These are phyloP conservation scores for Nadsonia starkeyi-henricii DNA, from an alignment of 1,139 yeast species.

Conservation along the genomic window DNA sequence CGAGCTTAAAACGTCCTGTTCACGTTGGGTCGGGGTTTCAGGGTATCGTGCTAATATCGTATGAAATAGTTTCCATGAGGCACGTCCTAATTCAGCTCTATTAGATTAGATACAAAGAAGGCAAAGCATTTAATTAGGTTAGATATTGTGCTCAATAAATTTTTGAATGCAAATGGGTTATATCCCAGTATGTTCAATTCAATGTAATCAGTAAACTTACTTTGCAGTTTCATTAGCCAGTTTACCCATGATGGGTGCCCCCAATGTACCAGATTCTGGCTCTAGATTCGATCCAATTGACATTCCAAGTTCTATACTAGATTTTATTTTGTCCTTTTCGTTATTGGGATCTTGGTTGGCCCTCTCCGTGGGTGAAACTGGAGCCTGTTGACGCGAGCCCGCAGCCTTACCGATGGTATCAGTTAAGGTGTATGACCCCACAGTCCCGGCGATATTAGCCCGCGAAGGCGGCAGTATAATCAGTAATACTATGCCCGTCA, in stretches of 20 bases:
- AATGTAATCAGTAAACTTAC: neutral
- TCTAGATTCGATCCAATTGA: too few species aligned
- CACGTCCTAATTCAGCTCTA: slow-evolving; percentile 66
- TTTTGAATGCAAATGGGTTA: too few species aligned
- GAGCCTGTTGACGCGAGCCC: too few species aligned
- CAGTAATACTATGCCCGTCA: neutral
- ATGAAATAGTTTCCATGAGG: slow-evolving; percentile 86
- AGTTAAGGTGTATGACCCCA: too few species aligned
- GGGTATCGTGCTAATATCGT: slow-evolving; percentile 88
- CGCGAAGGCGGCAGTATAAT: neutral
- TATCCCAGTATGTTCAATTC: too few species aligned
- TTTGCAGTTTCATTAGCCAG: neutral
- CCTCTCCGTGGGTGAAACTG: too few species aligned
- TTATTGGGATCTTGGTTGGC: too few species aligned
- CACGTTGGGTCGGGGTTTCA: slow-evolving; percentile 52
- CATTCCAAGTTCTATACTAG: too few species aligned
- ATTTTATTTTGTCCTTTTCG: too few species aligned
- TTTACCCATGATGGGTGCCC: neutral
- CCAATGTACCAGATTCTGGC: neutral
- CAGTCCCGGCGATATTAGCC: neutral
- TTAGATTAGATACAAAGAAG: slow-evolving; percentile 33
- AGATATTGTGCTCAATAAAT: too few species aligned
- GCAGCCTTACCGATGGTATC: too few species aligned
- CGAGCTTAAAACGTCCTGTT: slow-evolving; percentile 47
- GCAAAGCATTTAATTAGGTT: too few species aligned